Evolutionary conservation across 805 yeast species (phyloP).

Genomic region (Danielia oregonensis): DNA sequence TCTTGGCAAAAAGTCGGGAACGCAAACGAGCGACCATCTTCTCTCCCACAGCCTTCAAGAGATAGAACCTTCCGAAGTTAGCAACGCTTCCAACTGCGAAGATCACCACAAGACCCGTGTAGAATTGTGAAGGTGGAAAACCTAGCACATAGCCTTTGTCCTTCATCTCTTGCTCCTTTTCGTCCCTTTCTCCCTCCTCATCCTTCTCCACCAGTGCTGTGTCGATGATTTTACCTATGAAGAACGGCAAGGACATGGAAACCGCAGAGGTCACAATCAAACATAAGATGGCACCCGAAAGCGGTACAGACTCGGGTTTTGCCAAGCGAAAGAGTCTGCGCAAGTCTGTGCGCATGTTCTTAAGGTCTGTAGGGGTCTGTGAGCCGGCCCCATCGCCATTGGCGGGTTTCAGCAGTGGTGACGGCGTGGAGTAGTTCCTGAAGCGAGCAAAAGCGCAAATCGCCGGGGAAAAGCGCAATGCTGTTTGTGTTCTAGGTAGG

Average conservation of each 20-base stretch:
- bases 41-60: conserved; percentile 80
- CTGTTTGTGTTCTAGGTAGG: no score
- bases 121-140: conserved; percentile 59
- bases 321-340: conserved; percentile 14
- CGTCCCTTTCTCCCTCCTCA: conserved; percentile 16
- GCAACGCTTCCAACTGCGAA: conserved; percentile 74
- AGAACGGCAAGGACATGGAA: conserved; percentile 74
- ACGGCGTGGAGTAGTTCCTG: no score
- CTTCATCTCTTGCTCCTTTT: conserved; percentile 1
- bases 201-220: conserved; percentile 41
- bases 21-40: conserved; percentile 80
- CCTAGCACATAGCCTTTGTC: conserved; percentile 41
- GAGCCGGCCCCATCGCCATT: no score
- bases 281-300: conserved; percentile 54
- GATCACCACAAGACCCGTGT: conserved; percentile 53
- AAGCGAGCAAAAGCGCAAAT: no score
- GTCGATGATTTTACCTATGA: conserved; percentile 85
- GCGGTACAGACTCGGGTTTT: conserved; percentile 13
- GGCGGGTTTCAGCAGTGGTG: no score
- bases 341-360: no score
- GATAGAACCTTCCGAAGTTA: conserved; percentile 74
- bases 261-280: conserved; percentile 71
- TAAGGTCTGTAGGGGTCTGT: no score
- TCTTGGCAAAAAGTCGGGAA: conserved; percentile 68
- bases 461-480: no score